Evolutionary conservation across 2,329 filamentous ascomycete species (phyloP), one percentile per base, ranked within the genome.

Genomic region (Didymella segeticola): DNA sequence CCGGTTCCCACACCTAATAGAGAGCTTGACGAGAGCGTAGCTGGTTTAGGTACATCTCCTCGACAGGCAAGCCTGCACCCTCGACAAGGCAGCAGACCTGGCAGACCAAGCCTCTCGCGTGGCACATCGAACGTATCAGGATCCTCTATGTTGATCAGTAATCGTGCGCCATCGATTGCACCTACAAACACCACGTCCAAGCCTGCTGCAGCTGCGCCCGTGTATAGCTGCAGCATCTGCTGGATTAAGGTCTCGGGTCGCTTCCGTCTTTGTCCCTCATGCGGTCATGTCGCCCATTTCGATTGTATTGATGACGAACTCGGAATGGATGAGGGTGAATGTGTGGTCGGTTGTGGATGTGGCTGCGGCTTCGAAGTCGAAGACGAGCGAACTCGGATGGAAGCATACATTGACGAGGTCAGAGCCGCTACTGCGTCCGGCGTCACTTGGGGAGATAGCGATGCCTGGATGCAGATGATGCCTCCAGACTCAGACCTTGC

Each of bases 251-350:
- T 76, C 19, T 62, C 58, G 1, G 72, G 73, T 2, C 63, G 72
- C 15, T 73, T 75, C 48, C 67, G 69, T 25, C 60, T 73, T 1
- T 76, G 73, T 33, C 70, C 70, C 1, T 59, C 65, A 2, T 76
- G 73, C 49, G 69, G 71, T 8, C 71, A 75, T 33, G 64, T 74
- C 10, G 71, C 72, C 8, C 73, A 76, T 47, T 71, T 71, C 43
- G 66, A 66, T n/a, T 75, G 72, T 59, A 68, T 75, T 59, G 60
- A 62, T 27, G 57, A 66, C 22, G 62, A 64, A 29, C 41, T 66
- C 1, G 58, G 60, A 12, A 56, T 60, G 34, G 66, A 67, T 5
- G 66, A 68, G 26, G 63, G 62, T 11, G 69, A 70, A 43, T 73
- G 71, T 46, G 63, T 68, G 3, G 70, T 71, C 8, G 66, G 66